phyloP scores from a whole-genome alignment of 345 rosid genomes.

The Mallotus nudiflorus region DNA sequence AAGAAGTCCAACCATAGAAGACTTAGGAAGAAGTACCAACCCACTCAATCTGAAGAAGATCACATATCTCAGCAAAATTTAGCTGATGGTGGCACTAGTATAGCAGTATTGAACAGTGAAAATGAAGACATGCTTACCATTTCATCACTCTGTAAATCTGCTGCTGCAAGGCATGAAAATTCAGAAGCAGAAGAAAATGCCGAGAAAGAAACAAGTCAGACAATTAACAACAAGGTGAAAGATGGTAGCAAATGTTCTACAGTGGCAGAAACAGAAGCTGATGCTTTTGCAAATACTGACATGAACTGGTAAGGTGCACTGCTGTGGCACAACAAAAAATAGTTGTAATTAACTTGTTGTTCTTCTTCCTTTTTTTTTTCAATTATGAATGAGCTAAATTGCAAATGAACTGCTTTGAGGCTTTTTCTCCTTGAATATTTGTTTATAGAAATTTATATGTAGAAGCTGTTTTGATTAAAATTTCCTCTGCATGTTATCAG shows the following conservation, averaged over 20 bases:
- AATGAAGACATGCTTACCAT: slow-evolving; percentile 29
- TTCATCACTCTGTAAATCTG: slow-evolving; percentile 24
- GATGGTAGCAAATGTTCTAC: not conserved
- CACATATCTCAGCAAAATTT: slow-evolving; percentile 20
- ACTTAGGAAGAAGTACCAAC: slow-evolving; percentile 47
- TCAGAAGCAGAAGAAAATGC: slow-evolving; percentile 19
- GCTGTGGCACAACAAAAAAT: no score
- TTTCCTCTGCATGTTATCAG: not conserved
- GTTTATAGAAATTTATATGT: no score
- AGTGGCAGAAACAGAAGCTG: slow-evolving; percentile 3
- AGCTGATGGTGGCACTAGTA: slow-evolving; percentile 16
- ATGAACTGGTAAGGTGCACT: slow-evolving; percentile 28
- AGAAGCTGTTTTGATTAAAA: no score
- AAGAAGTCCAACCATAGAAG: slow-evolving; percentile 33
- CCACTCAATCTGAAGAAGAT: slow-evolving; percentile 49
- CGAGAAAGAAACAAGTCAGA: slow-evolving; percentile 19
- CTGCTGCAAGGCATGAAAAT: slow-evolving; percentile 21
- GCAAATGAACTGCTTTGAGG: no score
- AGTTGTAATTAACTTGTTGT: no score
- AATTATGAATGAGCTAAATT: no score
- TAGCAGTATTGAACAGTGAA: slow-evolving; percentile 28
- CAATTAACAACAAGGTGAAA: slow-evolving; percentile 1
- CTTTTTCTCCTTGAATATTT: no score
- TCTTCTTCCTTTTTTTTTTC: no score
- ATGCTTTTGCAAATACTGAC: slow-evolving; percentile 8